A percentile compares a stretch with the other conserved stretches of the same genome.
phyloP scores from a whole-genome alignment of 768 basidiomycete species.

The Cystofilobasidium ferigula region DNA sequence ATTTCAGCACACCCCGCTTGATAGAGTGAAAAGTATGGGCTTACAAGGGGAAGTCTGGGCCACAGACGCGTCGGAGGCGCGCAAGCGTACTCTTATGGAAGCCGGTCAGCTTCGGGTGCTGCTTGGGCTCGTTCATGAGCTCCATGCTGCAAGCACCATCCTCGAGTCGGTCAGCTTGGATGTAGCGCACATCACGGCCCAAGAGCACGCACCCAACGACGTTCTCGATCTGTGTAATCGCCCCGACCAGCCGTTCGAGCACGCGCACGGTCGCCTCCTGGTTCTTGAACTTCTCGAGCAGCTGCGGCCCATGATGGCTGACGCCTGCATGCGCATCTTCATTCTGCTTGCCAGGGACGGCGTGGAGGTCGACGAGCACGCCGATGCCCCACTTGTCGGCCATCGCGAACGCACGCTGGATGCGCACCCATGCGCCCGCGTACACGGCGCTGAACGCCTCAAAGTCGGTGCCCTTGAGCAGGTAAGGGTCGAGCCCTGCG shows the following conservation, averaged over 20 bases:
- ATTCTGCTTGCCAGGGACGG: conserved; percentile 31
- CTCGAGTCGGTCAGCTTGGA: too few relatives aligned
- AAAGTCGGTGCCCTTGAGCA: conserved; percentile 58
- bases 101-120: conserved; percentile 45
- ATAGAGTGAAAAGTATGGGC: too few relatives aligned
- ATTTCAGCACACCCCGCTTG: too few relatives aligned
- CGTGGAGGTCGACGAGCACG: conserved; percentile 43
- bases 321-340: conserved; percentile 56
- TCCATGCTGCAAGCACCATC: conserved; percentile 40
- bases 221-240: conserved; percentile 13
- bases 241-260: conserved; percentile 43
- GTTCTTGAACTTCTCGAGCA: conserved; percentile 45
- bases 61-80: conserved; percentile 45
- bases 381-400: conserved; percentile 62
- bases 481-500: conserved; percentile 58
- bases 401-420: conserved; percentile 49
- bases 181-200: too few relatives aligned
- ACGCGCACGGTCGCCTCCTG: conserved; percentile 46
- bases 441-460: conserved; percentile 45
- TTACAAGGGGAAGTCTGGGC: conserved; percentile 51
- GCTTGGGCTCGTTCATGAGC: conserved; percentile 51
- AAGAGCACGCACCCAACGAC: conserved; percentile 24
- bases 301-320: conserved; percentile 38
- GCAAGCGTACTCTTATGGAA: conserved; percentile 57
- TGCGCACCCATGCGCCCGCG: conserved; percentile 56